Evolutionary conservation across 495 filamentous ascomycete species (phyloP).

Genomic region (Paragyromitra xinjiangensis): DNA sequence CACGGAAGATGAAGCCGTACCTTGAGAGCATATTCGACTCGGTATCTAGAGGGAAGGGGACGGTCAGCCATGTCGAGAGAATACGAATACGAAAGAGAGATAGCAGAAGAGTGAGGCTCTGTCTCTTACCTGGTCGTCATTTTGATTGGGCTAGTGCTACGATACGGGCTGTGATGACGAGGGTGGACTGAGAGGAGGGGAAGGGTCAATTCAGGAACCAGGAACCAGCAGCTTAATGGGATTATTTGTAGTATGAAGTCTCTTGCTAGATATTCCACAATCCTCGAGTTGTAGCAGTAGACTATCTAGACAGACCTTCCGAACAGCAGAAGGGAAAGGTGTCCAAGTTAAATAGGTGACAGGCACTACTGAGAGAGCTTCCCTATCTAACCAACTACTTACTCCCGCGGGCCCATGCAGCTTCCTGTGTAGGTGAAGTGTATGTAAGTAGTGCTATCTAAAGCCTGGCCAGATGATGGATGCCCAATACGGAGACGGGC

Average conservation of each 20-base stretch:
- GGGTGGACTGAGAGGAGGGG: neutral
- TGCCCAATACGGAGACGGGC: neutral
- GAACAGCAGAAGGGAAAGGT: neutral
- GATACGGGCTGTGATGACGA: neutral
- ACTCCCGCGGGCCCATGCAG: constrained; percentile 10
- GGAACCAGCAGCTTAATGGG: neutral
- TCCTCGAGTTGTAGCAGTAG: constrained; percentile 1
- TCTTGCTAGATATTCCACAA: constrained; percentile 7
- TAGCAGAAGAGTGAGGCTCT: neutral
- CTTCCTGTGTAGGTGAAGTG: constrained; percentile 3
- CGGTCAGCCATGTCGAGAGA: constrained; percentile 5
- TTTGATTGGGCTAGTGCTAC: constrained; percentile 6
- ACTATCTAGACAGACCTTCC: neutral
- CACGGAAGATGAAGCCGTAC: constrained; percentile 23
- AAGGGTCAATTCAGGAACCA: neutral
- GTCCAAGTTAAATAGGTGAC: constrained; percentile 46
- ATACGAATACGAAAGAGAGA: constrained; percentile 24
- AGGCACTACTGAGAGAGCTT: neutral
- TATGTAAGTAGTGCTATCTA: constrained; percentile 34
- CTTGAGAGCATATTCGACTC: constrained; percentile 59
- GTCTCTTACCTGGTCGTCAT: constrained; percentile 53
- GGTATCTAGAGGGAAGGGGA: constrained; percentile 48
- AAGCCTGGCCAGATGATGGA: constrained; percentile 24
- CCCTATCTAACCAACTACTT: constrained; percentile 10
- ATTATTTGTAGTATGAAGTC: neutral